A percentile compares a stretch with the other conserved stretches of the same genome.
These are phyloP conservation scores for Noccaea caerulescens DNA, from an alignment of 345 rosid species.

Conservation along the genomic window DNA sequence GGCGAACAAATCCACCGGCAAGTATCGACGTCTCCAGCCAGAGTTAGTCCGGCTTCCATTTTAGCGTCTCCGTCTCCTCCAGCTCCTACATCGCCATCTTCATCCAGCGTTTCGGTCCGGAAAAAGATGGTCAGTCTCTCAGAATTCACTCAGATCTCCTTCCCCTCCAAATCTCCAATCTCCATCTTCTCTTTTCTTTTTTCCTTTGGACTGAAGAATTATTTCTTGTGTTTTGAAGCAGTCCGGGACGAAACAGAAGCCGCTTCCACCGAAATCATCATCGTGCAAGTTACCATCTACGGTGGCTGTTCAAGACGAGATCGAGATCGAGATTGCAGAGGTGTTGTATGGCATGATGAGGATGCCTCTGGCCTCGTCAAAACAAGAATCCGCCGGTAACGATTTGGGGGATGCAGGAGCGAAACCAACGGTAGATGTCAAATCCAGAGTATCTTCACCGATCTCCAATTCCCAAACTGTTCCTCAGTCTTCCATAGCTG, in stretches of 20 bases:
- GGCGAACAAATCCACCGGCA: conserved; percentile 77
- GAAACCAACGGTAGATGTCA: conserved; percentile 43
- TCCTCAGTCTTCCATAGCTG: conserved; percentile 62
- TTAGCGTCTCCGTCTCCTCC: conserved; percentile 70
- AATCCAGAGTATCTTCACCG: conserved; percentile 92
- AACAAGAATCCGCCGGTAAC: conserved; percentile 56
- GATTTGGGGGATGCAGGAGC: conserved; percentile 52
- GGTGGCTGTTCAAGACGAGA: conserved; percentile 77
- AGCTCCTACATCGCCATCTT: conserved; percentile 80
- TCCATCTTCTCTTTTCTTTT: conserved; percentile 1
- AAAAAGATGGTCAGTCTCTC: conserved; percentile 75
- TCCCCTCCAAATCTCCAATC: neutral
- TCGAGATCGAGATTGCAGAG: conserved; percentile 98
- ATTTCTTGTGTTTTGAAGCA: conserved; percentile 56
- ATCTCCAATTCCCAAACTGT: conserved; percentile 61
- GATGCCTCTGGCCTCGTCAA: conserved; percentile 71
- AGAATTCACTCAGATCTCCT: neutral
- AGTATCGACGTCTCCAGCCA: conserved; percentile 81
- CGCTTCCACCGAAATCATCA: conserved; percentile 68
- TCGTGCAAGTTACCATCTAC: conserved; percentile 58
- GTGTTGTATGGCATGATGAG: conserved; percentile 91
- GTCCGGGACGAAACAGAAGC: conserved; percentile 73
- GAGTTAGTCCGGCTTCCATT: conserved; percentile 56
- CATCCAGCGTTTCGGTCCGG: conserved; percentile 76
- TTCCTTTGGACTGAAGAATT: conserved; percentile 6